Evolutionary conservation across 2,329 filamentous ascomycete species (phyloP).

Genomic region (Seiridium unicorne): DNA sequence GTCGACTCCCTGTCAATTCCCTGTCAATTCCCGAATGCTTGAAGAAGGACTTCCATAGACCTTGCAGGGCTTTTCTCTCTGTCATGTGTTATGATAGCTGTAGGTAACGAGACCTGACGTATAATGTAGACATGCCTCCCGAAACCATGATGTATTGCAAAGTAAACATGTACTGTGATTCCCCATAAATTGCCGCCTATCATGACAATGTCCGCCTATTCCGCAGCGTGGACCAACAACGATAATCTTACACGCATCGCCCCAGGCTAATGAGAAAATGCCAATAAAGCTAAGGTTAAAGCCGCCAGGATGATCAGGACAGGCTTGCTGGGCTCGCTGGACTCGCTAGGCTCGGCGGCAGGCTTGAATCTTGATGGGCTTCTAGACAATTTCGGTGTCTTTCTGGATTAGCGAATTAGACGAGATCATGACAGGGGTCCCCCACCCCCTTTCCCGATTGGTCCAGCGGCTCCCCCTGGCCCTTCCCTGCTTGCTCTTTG

Average conservation of each 20-base stretch:
- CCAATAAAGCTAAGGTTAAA: background rate
- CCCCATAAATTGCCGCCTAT: background rate
- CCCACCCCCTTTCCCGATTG: constrained; percentile 20
- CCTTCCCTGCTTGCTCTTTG: constrained; percentile 13
- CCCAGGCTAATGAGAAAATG: background rate
- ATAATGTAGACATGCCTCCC: background rate
- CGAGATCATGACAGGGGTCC: background rate
- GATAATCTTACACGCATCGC: background rate
- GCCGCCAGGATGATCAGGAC: background rate
- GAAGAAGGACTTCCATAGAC: no score
- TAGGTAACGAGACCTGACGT: background rate
- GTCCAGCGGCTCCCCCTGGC: constrained; percentile 9
- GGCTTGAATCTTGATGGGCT: background rate
- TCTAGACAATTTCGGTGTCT: constrained; percentile 5
- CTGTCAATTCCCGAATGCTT: no score
- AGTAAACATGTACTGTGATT: background rate
- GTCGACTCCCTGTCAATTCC: no score
- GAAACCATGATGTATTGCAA: background rate
- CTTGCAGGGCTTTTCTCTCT: no score
- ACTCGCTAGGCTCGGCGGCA: background rate
- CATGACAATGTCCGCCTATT: constrained; percentile 1
- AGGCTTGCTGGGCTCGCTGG: background rate
- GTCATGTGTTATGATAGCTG: no score
- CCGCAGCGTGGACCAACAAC: background rate
- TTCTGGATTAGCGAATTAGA: constrained; percentile 8